phyloP scores from a whole-genome alignment of 2,329 filamentous ascomycete genomes.

The Rutstroemia sp. region DNA sequence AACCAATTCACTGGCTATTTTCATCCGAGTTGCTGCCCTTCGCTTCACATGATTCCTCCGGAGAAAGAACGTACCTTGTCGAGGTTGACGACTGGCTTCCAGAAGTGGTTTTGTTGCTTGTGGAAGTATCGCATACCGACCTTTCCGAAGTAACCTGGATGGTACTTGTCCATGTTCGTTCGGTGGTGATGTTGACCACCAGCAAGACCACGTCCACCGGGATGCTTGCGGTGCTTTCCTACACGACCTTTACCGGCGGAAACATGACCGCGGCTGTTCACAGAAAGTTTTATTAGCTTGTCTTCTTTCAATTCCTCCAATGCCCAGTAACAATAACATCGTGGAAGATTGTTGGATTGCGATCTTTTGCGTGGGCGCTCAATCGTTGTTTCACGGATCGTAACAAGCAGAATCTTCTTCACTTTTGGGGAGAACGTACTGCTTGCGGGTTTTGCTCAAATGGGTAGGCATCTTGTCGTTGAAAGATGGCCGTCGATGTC shows the following conservation, averaged over 20 bases:
- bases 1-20: background rate
- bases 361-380: background rate
- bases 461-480: constrained; percentile 63
- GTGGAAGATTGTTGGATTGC: background rate
- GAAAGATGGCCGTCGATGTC: constrained; percentile 23
- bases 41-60: background rate
- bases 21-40: background rate
- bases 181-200: constrained; percentile 99
- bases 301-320: constrained; percentile 2
- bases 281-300: constrained; percentile 26
- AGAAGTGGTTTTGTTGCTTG: constrained; percentile 91
- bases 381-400: constrained; percentile 3
- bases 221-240: constrained; percentile 96
- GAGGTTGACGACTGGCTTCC: constrained; percentile 98
- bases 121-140: constrained; percentile 96
- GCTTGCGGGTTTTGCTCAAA: constrained; percentile 70
- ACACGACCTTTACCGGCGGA: constrained; percentile 97
- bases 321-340: background rate
- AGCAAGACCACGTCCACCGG: constrained; percentile 77
- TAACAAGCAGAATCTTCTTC: constrained; percentile 1
- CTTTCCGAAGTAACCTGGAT: constrained; percentile 99
- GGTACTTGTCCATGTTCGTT: constrained; percentile 88
- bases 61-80: constrained; percentile 66
- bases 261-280: constrained; percentile 83
- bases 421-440: constrained; percentile 43